Evolutionary conservation across 2,329 filamentous ascomycete species (phyloP).

Genomic region (Fusarium caatingaense): DNA sequence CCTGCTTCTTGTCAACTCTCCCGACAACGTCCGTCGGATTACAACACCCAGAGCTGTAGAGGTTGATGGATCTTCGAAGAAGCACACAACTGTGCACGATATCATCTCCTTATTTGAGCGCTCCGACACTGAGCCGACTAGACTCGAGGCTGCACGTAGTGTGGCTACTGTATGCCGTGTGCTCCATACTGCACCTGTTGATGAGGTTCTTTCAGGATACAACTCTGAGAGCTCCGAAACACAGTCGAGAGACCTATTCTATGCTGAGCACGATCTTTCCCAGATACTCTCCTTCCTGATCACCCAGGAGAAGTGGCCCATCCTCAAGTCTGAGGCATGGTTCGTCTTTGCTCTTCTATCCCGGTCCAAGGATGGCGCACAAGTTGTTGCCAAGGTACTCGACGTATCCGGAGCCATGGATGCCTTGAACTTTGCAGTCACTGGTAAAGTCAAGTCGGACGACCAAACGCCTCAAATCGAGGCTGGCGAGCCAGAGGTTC

Average conservation of each 20-base stretch:
- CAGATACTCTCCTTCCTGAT: slow-evolving; percentile 63
- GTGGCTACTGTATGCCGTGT: slow-evolving; percentile 65
- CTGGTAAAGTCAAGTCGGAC: slow-evolving; percentile 51
- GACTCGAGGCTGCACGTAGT: slow-evolving; percentile 68
- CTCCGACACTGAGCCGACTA: slow-evolving; percentile 62
- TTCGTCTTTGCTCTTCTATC: slow-evolving; percentile 72
- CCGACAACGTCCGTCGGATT: slow-evolving; percentile 63
- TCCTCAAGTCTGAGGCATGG: slow-evolving; percentile 69
- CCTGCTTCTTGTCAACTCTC: slow-evolving; percentile 65
- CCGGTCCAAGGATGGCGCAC: slow-evolving; percentile 61
- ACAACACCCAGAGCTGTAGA: slow-evolving; percentile 56
- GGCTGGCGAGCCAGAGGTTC: slow-evolving; percentile 17
- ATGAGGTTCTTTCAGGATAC: slow-evolving; percentile 51
- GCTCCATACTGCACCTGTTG: slow-evolving; percentile 58
- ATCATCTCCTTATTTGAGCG: slow-evolving; percentile 54
- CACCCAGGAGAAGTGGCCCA: slow-evolving; percentile 68
- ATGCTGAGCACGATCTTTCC: slow-evolving; percentile 57
- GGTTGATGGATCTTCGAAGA: slow-evolving; percentile 34
- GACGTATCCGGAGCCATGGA: slow-evolving; percentile 56
- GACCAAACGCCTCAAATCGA: slow-evolving; percentile 38
- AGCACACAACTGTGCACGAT: slow-evolving; percentile 51
- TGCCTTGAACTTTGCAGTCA: slow-evolving; percentile 61
- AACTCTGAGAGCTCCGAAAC: slow-evolving; percentile 34
- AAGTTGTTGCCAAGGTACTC: slow-evolving; percentile 58
- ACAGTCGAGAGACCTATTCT: slow-evolving; percentile 54